phyloP scores from a whole-genome alignment of 495 filamentous ascomycete species.

The Podospora fimiseda region DNA sequence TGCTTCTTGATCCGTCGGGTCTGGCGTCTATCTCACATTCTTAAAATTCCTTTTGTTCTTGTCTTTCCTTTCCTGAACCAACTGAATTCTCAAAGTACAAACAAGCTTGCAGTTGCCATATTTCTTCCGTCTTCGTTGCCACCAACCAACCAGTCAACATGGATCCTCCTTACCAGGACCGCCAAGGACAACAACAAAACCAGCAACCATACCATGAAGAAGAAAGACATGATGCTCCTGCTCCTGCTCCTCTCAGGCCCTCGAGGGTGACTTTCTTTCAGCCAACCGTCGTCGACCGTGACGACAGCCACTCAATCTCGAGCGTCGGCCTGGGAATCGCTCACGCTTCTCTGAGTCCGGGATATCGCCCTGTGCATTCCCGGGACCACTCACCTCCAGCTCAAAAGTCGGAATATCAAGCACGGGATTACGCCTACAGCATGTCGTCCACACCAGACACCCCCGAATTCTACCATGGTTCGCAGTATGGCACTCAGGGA shows the following conservation, averaged over 20 bases:
- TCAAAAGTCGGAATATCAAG: neutral
- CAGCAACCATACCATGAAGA: neutral
- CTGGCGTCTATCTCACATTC: too few relatives aligned
- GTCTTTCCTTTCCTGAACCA: neutral
- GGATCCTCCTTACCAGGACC: neutral
- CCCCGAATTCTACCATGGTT: neutral
- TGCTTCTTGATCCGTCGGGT: too few relatives aligned
- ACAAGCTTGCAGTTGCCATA: neutral
- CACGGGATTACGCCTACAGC: neutral
- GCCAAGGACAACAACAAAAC: neutral
- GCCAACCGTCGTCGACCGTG: neutral
- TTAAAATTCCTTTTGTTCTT: too few relatives aligned
- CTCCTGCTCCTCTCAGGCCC: neutral
- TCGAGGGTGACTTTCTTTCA: neutral
- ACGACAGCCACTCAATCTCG: neutral
- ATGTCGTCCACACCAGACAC: neutral
- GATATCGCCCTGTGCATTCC: neutral
- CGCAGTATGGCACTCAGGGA: neutral
- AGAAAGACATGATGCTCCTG: neutral
- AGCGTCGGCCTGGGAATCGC: neutral
- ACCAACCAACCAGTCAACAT: neutral
- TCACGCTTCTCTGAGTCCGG: neutral
- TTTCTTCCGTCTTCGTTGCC: too few relatives aligned
- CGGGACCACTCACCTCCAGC: neutral
- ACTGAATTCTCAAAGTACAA: neutral